Conservation (phyloP, 2,329 filamentous ascomycete genomes). For the Pseudogymnoascus sp. region DNA sequence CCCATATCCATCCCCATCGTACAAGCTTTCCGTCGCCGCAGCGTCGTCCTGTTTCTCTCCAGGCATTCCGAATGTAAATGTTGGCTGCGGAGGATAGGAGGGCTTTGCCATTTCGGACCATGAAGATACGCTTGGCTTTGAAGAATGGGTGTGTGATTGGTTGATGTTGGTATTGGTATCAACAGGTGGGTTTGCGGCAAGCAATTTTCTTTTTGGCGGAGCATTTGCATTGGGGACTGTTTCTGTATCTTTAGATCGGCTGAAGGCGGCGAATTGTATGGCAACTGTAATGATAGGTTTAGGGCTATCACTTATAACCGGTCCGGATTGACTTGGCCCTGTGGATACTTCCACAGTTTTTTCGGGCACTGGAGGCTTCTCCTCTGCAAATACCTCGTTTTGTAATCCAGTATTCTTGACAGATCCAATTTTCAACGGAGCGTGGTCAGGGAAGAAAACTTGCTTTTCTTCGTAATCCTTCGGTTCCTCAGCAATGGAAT, state of each 20-base stretch:
- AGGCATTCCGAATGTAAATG: not conserved
- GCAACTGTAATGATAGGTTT: not conserved
- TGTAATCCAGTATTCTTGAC: not conserved
- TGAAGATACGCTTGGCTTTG: not conserved
- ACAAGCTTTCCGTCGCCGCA: not conserved
- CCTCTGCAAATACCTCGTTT: not conserved
- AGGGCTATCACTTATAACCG: not conserved
- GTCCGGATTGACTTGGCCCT: not conserved
- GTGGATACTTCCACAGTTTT: not conserved
- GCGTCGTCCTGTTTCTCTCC: not conserved
- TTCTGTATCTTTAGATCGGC: not conserved
- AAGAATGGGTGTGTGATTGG: not conserved
- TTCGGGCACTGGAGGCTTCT: not conserved
- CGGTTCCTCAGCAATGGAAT: not conserved
- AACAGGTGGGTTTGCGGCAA: not conserved
- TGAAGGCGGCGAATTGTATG: not conserved
- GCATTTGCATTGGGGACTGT: too few species aligned
- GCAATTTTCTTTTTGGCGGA: not conserved
- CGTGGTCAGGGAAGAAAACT: not conserved
- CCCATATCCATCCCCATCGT: not conserved
- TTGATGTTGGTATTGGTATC: not conserved
- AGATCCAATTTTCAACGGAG: not conserved
- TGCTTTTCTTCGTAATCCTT: not conserved
- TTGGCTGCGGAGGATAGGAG: not conserved
- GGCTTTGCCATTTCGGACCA: not conserved